Percentiles rank a stretch among this genome's conserved stretches.
Conservation (phyloP, 1,284 basidiomycete genomes). For the Apiotrichum porosum region DNA sequence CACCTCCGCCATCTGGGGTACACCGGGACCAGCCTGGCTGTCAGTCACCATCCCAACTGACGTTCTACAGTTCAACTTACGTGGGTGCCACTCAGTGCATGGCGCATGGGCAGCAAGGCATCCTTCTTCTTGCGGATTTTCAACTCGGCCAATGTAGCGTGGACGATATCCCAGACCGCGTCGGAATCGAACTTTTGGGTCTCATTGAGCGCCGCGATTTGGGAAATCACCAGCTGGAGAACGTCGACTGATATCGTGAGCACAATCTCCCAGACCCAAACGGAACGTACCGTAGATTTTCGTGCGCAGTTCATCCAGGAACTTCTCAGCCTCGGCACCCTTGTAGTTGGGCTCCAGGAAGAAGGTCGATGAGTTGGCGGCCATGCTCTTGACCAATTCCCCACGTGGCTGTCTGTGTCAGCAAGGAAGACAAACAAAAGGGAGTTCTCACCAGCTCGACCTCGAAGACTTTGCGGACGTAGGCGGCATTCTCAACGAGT, state of each 20-base stretch:
- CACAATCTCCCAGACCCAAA: slow-evolving; percentile 11
- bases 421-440: background rate
- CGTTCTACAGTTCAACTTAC: no score
- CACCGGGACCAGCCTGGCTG: slow-evolving; percentile 28
- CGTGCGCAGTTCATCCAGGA: slow-evolving; percentile 53
- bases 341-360: slow-evolving; percentile 63
- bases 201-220: no score
- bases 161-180: slow-evolving; percentile 51
- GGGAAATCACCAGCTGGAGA: slow-evolving; percentile 16
- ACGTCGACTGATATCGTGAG: slow-evolving; percentile 14
- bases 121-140: slow-evolving; percentile 53
- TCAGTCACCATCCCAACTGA: no score
- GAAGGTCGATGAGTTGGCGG: slow-evolving; percentile 67
- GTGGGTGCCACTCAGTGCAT: slow-evolving; percentile 74
- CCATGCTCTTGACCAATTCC: no score
- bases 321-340: slow-evolving; percentile 55
- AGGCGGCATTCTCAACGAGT: slow-evolving; percentile 31
- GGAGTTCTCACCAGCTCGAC: slow-evolving; percentile 39
- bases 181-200: slow-evolving; percentile 2
- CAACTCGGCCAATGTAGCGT: slow-evolving; percentile 50
- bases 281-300: slow-evolving; percentile 53
- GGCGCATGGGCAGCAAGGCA: slow-evolving; percentile 66
- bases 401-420: no score
- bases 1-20: slow-evolving; percentile 31
- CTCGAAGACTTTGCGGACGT: slow-evolving; percentile 43